phyloP scores from a whole-genome alignment of 2,329 filamentous ascomycete genomes.

The Pseudogymnoascus sp. region DNA sequence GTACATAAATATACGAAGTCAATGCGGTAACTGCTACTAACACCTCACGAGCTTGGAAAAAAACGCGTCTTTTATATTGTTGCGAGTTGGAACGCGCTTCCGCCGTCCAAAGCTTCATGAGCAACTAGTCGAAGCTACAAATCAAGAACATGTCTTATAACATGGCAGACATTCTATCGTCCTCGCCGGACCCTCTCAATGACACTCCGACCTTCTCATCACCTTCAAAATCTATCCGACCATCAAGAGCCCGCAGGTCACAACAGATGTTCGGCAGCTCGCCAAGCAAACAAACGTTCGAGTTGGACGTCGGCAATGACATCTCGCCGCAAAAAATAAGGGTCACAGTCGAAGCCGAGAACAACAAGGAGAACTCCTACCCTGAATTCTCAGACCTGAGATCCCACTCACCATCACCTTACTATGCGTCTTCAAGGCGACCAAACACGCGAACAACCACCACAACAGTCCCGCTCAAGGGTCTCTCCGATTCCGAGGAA shows the following conservation, averaged over 20 bases:
- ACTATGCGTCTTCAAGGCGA: constrained; percentile 12
- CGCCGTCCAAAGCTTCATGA: background rate
- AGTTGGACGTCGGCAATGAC: constrained; percentile 27
- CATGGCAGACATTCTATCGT: constrained; percentile 20
- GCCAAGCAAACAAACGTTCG: constrained; percentile 28
- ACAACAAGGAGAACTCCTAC: constrained; percentile 20
- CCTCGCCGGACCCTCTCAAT: constrained; percentile 29
- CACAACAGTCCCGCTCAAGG: constrained; percentile 26
- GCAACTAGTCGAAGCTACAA: background rate
- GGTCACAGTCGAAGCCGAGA: constrained; percentile 28
- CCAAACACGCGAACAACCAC: constrained; percentile 24
- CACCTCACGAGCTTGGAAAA: background rate
- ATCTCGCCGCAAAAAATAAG: constrained; percentile 27
- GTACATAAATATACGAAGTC: background rate
- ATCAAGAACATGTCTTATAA: constrained; percentile 12
- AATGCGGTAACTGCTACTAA: background rate
- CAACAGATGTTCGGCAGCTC: constrained; percentile 22
- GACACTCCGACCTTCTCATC: constrained; percentile 21
- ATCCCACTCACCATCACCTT: constrained; percentile 15
- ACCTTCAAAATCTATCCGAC: constrained; percentile 21
- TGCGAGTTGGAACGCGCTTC: background rate
- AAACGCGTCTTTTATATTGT: background rate
- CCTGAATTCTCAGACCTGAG: constrained; percentile 12
- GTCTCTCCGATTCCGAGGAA: constrained; percentile 25
- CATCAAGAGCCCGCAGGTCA: constrained; percentile 17